Evolutionary conservation across 345 rosid species (phyloP).

Genomic region (Rhodomyrtus tomentosa): DNA sequence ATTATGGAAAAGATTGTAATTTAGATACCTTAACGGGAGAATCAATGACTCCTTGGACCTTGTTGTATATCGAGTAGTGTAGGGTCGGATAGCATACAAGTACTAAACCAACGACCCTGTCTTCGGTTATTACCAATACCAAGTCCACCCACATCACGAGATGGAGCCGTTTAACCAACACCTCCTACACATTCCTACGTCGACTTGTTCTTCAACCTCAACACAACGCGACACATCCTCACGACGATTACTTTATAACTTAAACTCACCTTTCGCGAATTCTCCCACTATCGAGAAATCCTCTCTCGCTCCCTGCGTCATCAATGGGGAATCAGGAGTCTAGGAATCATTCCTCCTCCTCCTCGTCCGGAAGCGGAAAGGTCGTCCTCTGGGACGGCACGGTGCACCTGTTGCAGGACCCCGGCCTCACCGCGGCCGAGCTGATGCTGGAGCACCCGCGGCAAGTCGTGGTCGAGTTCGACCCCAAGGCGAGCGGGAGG

Average conservation of each 20-base stretch:
- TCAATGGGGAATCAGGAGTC: constrained; percentile 49
- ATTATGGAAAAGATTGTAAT: neutral
- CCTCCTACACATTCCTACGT: neutral
- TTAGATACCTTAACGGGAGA: neutral
- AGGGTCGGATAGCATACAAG: neutral
- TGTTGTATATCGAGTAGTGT: neutral
- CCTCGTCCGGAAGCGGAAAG: constrained; percentile 19
- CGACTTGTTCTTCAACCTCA: neutral
- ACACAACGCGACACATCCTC: neutral
- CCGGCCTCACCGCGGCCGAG: constrained; percentile 55
- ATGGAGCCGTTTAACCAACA: constrained; percentile 78
- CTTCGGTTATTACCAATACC: constrained; percentile 16
- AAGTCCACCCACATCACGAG: constrained; percentile 26
- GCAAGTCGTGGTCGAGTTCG: constrained; percentile 67
- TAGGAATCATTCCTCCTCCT: neutral
- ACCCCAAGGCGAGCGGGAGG: constrained; percentile 13
- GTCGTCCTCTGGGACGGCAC: constrained; percentile 56
- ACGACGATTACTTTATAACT: neutral
- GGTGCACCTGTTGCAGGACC: constrained; percentile 30
- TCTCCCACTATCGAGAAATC: neutral
- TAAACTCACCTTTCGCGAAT: neutral
- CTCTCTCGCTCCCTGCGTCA: neutral
- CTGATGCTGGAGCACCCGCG: constrained; percentile 70
- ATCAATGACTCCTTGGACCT: neutral
- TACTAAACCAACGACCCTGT: constrained; percentile 15